Conservation (phyloP, 495 filamentous ascomycete species). For the Hypoxylon subgilvum region DNA sequence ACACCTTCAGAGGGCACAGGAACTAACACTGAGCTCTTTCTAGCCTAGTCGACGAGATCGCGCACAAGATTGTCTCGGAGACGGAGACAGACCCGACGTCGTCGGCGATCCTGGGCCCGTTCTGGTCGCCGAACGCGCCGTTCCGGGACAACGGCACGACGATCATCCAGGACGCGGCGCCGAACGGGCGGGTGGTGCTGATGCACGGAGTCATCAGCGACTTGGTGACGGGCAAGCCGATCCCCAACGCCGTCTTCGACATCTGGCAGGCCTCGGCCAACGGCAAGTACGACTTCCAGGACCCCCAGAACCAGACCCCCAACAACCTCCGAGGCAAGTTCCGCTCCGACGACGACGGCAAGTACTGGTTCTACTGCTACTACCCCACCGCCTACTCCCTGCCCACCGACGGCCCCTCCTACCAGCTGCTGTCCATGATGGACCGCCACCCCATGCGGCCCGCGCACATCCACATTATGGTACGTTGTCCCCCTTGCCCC, state of each 20-base stretch:
- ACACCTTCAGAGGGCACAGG: not conserved
- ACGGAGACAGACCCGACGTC: slow-evolving; percentile 74
- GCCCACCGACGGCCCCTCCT: slow-evolving; percentile 75
- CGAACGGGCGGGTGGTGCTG: slow-evolving; percentile 66
- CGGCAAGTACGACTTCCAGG: slow-evolving; percentile 90
- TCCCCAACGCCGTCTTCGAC: slow-evolving; percentile 75
- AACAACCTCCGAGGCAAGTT: slow-evolving; percentile 89
- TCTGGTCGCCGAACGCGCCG: slow-evolving; percentile 84
- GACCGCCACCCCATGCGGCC: slow-evolving; percentile 84
- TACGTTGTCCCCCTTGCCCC: slow-evolving; percentile 47
- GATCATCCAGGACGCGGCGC: slow-evolving; percentile 71
- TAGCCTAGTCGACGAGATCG: slow-evolving; percentile 82
- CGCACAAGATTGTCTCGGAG: slow-evolving; percentile 78
- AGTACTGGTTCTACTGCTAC: slow-evolving; percentile 82
- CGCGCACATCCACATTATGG: slow-evolving; percentile 85
- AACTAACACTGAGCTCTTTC: not conserved
- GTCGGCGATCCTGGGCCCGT: slow-evolving; percentile 82
- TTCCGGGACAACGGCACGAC: slow-evolving; percentile 72
- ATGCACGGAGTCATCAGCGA: slow-evolving; percentile 81
- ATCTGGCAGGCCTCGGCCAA: slow-evolving; percentile 88
- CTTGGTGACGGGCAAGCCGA: slow-evolving; percentile 72
- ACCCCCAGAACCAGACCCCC: slow-evolving; percentile 72
- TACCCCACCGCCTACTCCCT: slow-evolving; percentile 81
- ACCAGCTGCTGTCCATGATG: slow-evolving; percentile 69
- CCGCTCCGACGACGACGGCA: slow-evolving; percentile 74